These are phyloP conservation scores for Paecilomyces variotii DNA, from an alignment of 2,329 filamentous ascomycete species.

Conservation along the genomic window DNA sequence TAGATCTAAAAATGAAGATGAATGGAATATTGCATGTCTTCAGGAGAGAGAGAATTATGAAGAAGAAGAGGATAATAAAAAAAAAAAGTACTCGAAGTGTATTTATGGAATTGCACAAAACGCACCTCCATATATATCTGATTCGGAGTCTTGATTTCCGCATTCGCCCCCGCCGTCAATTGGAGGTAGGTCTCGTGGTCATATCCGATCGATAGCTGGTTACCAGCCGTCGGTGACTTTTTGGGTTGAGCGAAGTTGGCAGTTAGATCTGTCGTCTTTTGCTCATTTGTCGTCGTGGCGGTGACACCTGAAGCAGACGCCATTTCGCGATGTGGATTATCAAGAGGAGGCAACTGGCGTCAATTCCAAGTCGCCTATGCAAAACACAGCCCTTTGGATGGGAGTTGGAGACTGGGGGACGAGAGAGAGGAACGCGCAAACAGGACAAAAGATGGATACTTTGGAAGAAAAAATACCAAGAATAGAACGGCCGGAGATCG, in stretches of 20 bases:
- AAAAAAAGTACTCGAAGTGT: too few relatives aligned
- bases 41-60: background rate
- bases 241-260: constrained; percentile 13
- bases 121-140: constrained; percentile 23
- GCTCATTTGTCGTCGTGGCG: background rate
- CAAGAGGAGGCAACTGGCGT: background rate
- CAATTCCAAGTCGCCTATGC: background rate
- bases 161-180: constrained; percentile 14
- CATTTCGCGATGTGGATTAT: background rate
- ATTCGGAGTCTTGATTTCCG: constrained; percentile 19
- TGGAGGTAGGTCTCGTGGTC: constrained; percentile 25
- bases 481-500: background rate
- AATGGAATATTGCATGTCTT: too few relatives aligned
- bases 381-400: background rate
- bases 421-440: background rate
- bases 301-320: background rate
- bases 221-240: background rate
- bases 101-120: background rate
- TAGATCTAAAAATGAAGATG: background rate
- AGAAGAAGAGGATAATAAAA: background rate
- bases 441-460: background rate
- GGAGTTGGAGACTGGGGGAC: background rate
- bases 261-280: background rate
- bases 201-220: constrained; percentile 16
- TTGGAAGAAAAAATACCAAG: background rate